Evolutionary conservation across 75 land plant genomes (phyloP).

Genomic region (Cryptomeria japonica): DNA sequence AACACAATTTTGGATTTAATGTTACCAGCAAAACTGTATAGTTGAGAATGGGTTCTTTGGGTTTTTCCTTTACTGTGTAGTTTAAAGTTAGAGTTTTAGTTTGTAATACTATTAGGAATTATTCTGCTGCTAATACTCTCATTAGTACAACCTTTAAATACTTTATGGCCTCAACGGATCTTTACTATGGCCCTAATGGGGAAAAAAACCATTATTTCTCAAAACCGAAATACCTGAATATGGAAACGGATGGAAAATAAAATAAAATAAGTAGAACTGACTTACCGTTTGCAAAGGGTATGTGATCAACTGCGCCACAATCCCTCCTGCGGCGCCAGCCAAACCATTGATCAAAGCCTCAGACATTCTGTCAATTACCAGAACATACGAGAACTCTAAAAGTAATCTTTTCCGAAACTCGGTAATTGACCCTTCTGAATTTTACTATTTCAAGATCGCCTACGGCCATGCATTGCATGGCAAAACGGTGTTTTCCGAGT

Average conservation of each 20-base stretch:
- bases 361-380: constrained; percentile 40
- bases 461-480: constrained; percentile 9
- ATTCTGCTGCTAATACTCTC: background rate
- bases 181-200: background rate
- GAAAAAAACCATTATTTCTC: background rate
- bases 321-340: constrained; percentile 77
- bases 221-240: background rate
- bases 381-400: background rate
- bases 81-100: too few relatives aligned
- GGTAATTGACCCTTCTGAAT: background rate
- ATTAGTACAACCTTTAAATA: too few relatives aligned
- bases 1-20: too few relatives aligned
- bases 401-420: background rate
- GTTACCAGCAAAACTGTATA: too few relatives aligned
- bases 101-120: background rate
- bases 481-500: background rate
- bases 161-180: background rate
- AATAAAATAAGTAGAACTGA: background rate
- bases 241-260: background rate
- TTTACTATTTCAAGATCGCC: background rate
- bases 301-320: constrained; percentile 75
- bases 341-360: constrained; percentile 71
- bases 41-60: too few relatives aligned
- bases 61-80: too few relatives aligned
- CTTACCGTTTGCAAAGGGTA: constrained; percentile 76